Percentiles rank a stretch among this genome's conserved stretches.
These are phyloP conservation scores for Rhizoclosmatium sp. DNA, from an alignment of 192 early-diverging fungal species.

Conservation along the genomic window DNA sequence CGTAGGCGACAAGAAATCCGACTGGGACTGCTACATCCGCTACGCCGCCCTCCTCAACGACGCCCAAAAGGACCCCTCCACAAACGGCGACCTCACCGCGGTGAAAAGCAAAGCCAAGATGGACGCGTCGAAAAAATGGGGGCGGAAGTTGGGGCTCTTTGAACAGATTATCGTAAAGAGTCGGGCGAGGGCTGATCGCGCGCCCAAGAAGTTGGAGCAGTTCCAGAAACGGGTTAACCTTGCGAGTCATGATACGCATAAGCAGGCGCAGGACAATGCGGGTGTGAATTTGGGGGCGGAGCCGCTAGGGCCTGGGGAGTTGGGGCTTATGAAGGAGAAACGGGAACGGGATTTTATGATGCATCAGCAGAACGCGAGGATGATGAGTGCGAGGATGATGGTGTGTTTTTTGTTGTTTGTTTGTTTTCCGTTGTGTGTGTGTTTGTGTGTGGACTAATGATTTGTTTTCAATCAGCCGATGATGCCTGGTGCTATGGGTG, in stretches of 20 bases:
- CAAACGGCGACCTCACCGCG: neutral
- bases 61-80: neutral
- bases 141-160: slow-evolving; percentile 36
- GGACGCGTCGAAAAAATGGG: slow-evolving; percentile 28
- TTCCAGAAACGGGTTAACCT: slow-evolving; percentile 38
- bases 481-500: neutral
- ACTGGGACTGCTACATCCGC: slow-evolving; percentile 73
- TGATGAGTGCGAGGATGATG: slow-evolving; percentile 30
- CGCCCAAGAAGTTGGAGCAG: slow-evolving; percentile 12
- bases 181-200: slow-evolving; percentile 26
- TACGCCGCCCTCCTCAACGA: slow-evolving; percentile 51
- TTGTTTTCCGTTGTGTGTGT: neutral
- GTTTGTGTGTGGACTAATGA: neutral
- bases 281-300: slow-evolving; percentile 42
- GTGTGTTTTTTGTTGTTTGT: neutral
- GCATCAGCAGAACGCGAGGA: slow-evolving; percentile 33
- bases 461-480: slow-evolving; percentile 14
- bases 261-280: slow-evolving; percentile 46
- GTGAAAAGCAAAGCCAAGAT: neutral
- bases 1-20: slow-evolving; percentile 58
- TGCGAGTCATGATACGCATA: slow-evolving; percentile 48
- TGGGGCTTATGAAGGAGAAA: slow-evolving; percentile 42
- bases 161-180: slow-evolving; percentile 29
- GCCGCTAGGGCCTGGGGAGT: slow-evolving; percentile 38
- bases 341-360: slow-evolving; percentile 36